Evolutionary conservation across 768 basidiomycete genomes (phyloP).

Genomic region (Serendipita indica): DNA sequence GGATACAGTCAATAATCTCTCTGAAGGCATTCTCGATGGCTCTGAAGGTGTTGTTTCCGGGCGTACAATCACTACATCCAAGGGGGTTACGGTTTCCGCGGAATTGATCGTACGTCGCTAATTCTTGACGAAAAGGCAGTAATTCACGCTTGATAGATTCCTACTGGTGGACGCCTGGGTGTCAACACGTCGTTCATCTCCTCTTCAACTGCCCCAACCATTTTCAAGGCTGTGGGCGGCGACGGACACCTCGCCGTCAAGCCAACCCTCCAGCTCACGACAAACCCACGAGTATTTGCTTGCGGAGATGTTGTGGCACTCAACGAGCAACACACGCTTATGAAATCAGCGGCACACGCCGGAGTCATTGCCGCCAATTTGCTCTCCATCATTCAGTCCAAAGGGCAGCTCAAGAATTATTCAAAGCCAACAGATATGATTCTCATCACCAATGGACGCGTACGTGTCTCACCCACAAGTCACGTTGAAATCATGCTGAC

Average conservation of each 20-base stretch:
- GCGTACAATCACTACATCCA: conserved; percentile 14
- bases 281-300: conserved; percentile 43
- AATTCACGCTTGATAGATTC: conserved; percentile 13
- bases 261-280: conserved; percentile 41
- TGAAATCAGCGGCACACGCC: conserved; percentile 33
- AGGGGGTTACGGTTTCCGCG: conserved; percentile 16
- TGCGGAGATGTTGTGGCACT: conserved; percentile 51
- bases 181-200: conserved; percentile 11
- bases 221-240: conserved; percentile 11
- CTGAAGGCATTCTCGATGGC: neutral
- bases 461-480: conserved; percentile 16
- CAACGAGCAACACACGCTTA: conserved; percentile 45
- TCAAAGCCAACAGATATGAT: conserved; percentile 39
- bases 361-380: conserved; percentile 36
- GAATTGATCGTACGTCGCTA: conserved; percentile 16
- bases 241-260: conserved; percentile 27
- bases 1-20: conserved; percentile 13
- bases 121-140: conserved; percentile 13
- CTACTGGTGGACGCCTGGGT: conserved; percentile 11
- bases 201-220: conserved; percentile 14
- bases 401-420: conserved; percentile 27
- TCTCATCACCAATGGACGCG: conserved; percentile 40
- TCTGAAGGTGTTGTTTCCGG: neutral
- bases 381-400: conserved; percentile 25
- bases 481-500: neutral